Conservation (phyloP, 2,329 filamentous ascomycete genomes). For the Scytalidium lignicola region DNA sequence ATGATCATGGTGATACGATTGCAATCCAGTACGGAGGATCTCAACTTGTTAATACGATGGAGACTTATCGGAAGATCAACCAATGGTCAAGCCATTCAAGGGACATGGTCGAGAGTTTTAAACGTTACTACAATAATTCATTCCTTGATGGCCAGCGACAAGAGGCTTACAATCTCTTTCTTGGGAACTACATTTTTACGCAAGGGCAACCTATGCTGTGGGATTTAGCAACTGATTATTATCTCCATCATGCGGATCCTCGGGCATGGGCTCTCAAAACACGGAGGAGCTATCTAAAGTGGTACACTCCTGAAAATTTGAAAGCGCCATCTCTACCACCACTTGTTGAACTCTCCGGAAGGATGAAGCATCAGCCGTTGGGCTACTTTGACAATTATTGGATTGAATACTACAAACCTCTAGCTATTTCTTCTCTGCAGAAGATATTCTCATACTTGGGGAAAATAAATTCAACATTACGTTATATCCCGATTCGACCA, state of each 20-base stretch:
- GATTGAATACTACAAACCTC: slow-evolving; percentile 92
- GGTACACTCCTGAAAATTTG: slow-evolving; percentile 75
- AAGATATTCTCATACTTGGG: slow-evolving; percentile 78
- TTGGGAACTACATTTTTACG: slow-evolving; percentile 89
- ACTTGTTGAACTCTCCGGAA: slow-evolving; percentile 13
- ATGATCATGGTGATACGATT: slow-evolving; percentile 96
- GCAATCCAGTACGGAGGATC: slow-evolving; percentile 97
- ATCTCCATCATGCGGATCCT: slow-evolving; percentile 86
- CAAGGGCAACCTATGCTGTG: slow-evolving; percentile 92
- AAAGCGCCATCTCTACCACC: slow-evolving; percentile 43
- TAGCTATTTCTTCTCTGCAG: slow-evolving; percentile 79
- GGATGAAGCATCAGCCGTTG: slow-evolving; percentile 18
- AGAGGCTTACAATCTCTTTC: slow-evolving; percentile 94
- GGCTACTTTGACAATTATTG: slow-evolving; percentile 85
- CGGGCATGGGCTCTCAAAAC: slow-evolving; percentile 61
- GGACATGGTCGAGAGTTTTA: slow-evolving; percentile 99
- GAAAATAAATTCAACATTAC: slow-evolving; percentile 84
- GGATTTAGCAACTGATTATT: slow-evolving; percentile 93
- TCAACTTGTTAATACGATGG: slow-evolving; percentile 98
- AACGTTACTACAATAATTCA: slow-evolving; percentile 97
- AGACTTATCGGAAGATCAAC: slow-evolving; percentile 97
- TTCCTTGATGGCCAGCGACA: slow-evolving; percentile 97
- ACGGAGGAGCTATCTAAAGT: slow-evolving; percentile 74
- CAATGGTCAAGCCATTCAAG: slow-evolving; percentile 97
- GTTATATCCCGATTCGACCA: slow-evolving; percentile 72